Conservation (phyloP, 768 basidiomycete species). For the Amanita inopinata region DNA sequence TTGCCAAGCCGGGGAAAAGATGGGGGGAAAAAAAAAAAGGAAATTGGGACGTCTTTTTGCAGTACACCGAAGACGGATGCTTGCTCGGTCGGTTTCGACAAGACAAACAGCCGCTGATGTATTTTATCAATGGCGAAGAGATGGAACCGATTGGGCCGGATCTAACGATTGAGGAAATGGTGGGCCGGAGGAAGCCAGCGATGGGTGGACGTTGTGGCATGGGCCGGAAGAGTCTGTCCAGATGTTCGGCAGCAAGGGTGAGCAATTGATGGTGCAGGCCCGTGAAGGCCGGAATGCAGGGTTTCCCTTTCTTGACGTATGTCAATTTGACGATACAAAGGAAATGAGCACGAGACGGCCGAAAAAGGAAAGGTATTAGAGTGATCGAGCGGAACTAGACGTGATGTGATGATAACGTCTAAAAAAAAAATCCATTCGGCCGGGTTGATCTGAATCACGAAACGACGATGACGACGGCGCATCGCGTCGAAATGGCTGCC, state of each 20-base stretch:
- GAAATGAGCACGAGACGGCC: constrained; percentile 2
- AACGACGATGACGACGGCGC: constrained; percentile 9
- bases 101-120: too few relatives aligned
- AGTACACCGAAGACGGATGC: too few relatives aligned
- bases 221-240: neutral
- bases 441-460: constrained; percentile 8
- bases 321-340: constrained; percentile 5
- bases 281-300: constrained; percentile 8
- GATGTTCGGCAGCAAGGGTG: neutral
- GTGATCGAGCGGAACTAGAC: constrained; percentile 10
- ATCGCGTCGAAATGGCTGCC: constrained; percentile 6
- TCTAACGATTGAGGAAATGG: too few relatives aligned
- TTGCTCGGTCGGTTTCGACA: too few relatives aligned
- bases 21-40: too few relatives aligned
- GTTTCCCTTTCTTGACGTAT: constrained; percentile 1
- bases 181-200: too few relatives aligned
- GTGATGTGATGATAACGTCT: constrained; percentile 9
- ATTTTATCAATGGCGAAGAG: too few relatives aligned
- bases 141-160: too few relatives aligned
- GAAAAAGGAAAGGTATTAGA: constrained; percentile 3
- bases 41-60: too few relatives aligned
- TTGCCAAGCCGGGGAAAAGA: too few relatives aligned
- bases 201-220: too few relatives aligned
- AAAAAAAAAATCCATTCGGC: constrained; percentile 6
- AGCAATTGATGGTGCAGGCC: neutral